These are phyloP conservation scores for Hyaloscypha bicolor DNA, from an alignment of 495 filamentous ascomycete species.

Conservation along the genomic window DNA sequence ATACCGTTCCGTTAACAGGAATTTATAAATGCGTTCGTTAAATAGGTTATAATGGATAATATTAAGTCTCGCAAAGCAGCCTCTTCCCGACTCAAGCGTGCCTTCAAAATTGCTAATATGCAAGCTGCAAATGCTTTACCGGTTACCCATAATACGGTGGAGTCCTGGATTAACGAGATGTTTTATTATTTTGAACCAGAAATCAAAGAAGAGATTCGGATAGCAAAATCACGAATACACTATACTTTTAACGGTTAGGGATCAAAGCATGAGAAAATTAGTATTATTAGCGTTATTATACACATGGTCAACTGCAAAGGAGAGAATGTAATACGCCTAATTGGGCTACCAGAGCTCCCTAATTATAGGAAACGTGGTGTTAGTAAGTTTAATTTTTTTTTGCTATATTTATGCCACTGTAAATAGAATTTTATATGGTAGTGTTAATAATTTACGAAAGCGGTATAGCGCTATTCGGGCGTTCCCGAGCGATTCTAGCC, in stretches of 20 bases:
- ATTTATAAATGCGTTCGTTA: too few species aligned
- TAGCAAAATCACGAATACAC: background rate
- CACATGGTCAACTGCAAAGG: background rate
- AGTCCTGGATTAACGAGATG: background rate
- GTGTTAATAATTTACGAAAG: background rate
- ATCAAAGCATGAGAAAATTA: slow-evolving; percentile 2
- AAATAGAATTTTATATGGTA: background rate
- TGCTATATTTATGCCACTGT: too few species aligned
- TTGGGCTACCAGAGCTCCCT: background rate
- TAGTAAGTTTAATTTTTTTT: background rate
- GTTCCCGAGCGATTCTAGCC: too few species aligned
- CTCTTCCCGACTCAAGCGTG: background rate
- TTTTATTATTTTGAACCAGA: background rate
- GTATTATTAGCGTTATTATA: background rate
- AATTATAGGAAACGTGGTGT: background rate
- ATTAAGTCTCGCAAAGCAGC: background rate
- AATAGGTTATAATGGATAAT: background rate
- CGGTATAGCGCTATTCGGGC: too few species aligned
- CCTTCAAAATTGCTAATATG: background rate
- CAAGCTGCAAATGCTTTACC: too few species aligned
- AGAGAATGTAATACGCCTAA: background rate
- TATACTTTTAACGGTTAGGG: background rate
- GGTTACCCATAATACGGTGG: too few species aligned
- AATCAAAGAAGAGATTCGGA: background rate
- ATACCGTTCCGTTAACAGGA: too few species aligned